phyloP scores from a whole-genome alignment of 2,329 filamentous ascomycete genomes.

The Fusarium cyanostomum region DNA sequence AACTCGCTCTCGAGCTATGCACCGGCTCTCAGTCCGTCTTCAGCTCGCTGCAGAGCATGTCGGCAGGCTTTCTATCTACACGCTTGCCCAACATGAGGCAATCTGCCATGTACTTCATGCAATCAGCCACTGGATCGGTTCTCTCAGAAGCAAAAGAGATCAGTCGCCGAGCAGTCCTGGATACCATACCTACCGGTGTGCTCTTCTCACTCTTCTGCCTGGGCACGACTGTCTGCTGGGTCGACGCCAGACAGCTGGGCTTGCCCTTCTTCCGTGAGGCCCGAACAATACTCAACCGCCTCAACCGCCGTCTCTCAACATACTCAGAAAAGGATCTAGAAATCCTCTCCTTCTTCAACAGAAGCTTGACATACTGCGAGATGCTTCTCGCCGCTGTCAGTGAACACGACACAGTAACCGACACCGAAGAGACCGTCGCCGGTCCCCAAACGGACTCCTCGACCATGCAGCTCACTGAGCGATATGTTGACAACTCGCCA shows the following conservation, averaged over 20 bases:
- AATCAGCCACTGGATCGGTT: constrained; percentile 47
- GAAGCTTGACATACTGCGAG: constrained; percentile 53
- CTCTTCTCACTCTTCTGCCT: constrained; percentile 53
- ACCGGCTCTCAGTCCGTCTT: constrained; percentile 50
- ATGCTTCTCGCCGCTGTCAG: constrained; percentile 53
- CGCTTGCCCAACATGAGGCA: constrained; percentile 50
- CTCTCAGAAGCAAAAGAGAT: constrained; percentile 47
- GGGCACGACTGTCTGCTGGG: constrained; percentile 53
- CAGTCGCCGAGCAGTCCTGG: constrained; percentile 26
- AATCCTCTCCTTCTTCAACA: constrained; percentile 50
- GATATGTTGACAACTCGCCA: constrained; percentile 31
- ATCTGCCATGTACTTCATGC: constrained; percentile 47
- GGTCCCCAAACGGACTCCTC: constrained; percentile 8
- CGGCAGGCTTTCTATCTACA: constrained; percentile 49
- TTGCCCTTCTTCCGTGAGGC: constrained; percentile 48
- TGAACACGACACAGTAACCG: constrained; percentile 35
- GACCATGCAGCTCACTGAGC: constrained; percentile 19
- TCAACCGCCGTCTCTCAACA: constrained; percentile 33
- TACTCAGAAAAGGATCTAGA: constrained; percentile 39
- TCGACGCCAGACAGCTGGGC: constrained; percentile 48
- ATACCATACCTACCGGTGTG: constrained; percentile 47
- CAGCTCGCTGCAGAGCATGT: constrained; percentile 54
- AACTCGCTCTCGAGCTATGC: constrained; percentile 50
- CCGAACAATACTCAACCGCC: constrained; percentile 37
- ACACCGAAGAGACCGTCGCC: neutral